Conservation (phyloP, 2,329 filamentous ascomycete genomes). For the Teratosphaeria viscida region DNA sequence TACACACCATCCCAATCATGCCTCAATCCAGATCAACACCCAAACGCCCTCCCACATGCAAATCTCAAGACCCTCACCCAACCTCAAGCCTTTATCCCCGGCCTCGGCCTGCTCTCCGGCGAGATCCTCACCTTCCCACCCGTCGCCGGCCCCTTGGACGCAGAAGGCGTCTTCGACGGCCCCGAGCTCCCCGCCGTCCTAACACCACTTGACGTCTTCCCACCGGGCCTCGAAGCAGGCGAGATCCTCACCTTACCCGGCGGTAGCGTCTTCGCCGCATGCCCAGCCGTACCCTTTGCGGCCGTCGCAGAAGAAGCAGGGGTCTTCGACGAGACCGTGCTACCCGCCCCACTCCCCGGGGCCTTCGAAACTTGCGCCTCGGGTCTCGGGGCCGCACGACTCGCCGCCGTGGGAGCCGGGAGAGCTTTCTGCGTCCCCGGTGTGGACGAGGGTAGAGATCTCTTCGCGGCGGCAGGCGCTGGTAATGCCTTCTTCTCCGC, state of each 20-base stretch:
- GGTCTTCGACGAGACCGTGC: neutral
- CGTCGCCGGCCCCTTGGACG: neutral
- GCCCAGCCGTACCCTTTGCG: neutral
- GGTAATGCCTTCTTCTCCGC: neutral
- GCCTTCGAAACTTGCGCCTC: neutral
- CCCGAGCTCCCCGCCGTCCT: neutral
- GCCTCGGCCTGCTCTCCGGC: slow-evolving; percentile 8
- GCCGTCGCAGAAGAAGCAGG: neutral
- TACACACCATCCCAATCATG: neutral
- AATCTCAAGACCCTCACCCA: neutral
- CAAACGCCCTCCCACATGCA: neutral
- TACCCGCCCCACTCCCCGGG: neutral
- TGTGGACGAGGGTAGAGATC: neutral
- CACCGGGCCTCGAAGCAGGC: neutral
- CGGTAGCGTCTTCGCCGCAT: slow-evolving; percentile 1
- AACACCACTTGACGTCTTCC: neutral
- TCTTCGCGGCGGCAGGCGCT: neutral
- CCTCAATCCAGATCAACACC: neutral
- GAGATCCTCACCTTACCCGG: neutral
- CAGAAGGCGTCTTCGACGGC: neutral
- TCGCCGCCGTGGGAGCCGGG: neutral
- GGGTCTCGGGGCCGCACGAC: neutral
- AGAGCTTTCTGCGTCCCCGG: neutral
- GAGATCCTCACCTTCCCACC: slow-evolving; percentile 7
- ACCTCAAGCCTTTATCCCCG: slow-evolving; percentile 1